Evolutionary conservation across 2,329 filamentous ascomycete species (phyloP).

Genomic region (Trichoderma aggressivum): DNA sequence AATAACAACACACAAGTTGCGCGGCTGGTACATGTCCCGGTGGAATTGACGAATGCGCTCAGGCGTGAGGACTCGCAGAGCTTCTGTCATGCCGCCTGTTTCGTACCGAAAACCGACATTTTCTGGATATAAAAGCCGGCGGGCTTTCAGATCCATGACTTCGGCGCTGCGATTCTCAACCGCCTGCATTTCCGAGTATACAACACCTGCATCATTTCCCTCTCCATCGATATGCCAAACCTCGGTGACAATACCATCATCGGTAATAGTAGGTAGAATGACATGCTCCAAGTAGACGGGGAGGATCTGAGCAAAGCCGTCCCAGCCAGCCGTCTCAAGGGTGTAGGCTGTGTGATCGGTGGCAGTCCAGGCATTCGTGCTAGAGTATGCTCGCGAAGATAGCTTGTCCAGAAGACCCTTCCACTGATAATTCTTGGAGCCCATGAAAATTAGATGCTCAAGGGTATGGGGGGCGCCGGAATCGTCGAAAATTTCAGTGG

Average conservation of each 20-base stretch:
- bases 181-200: slow-evolving; percentile 98
- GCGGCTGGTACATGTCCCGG: slow-evolving; percentile 95
- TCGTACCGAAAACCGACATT: slow-evolving; percentile 93
- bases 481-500: slow-evolving; percentile 96
- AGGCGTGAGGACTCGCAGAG: slow-evolving; percentile 77
- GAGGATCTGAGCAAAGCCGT: slow-evolving; percentile 90
- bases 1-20: slow-evolving; percentile 86
- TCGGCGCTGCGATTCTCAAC: slow-evolving; percentile 81
- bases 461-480: slow-evolving; percentile 86
- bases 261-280: slow-evolving; percentile 84
- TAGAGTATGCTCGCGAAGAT: slow-evolving; percentile 86
- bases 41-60: slow-evolving; percentile 94
- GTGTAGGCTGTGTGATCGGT: slow-evolving; percentile 97
- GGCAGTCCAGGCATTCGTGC: slow-evolving; percentile 95
- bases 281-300: slow-evolving; percentile 96
- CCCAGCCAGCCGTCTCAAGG: slow-evolving; percentile 92
- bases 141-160: slow-evolving; percentile 81
- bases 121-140: slow-evolving; percentile 79
- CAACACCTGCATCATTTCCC: slow-evolving; percentile 92
- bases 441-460: slow-evolving; percentile 84
- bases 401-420: slow-evolving; percentile 95
- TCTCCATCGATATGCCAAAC: slow-evolving; percentile 93
- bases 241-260: slow-evolving; percentile 90
- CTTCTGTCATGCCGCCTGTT: slow-evolving; percentile 96
- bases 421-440: slow-evolving; percentile 88